These are phyloP conservation scores for Cercospora sp. DNA, from an alignment of 2,329 filamentous ascomycete species.

Conservation along the genomic window DNA sequence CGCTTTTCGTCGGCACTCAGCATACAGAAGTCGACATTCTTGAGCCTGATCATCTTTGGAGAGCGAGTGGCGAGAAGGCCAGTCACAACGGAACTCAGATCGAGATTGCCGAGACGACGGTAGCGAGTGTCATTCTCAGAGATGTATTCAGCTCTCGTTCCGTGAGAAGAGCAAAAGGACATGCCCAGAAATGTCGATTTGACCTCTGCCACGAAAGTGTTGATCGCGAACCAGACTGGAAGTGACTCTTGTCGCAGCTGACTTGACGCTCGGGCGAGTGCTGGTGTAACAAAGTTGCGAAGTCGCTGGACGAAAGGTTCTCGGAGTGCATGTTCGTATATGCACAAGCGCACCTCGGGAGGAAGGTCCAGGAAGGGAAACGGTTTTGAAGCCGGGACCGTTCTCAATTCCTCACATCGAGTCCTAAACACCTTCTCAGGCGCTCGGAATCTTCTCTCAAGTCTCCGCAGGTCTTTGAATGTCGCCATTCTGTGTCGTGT, in stretches of 20 bases:
- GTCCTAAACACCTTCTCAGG: not conserved
- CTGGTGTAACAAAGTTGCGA: conserved; percentile 5
- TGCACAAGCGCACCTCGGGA: conserved; percentile 9
- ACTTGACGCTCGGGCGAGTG: conserved; percentile 13
- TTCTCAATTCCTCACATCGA: not conserved
- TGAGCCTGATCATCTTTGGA: conserved; percentile 6
- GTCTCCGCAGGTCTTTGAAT: conserved; percentile 5
- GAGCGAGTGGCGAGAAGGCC: conserved; percentile 3
- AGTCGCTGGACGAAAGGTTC: conserved; percentile 8
- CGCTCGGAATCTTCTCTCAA: not conserved
- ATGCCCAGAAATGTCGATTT: conserved; percentile 15
- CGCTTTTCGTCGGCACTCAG: conserved; percentile 1
- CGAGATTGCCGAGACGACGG: conserved; percentile 5
- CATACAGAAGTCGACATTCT: conserved; percentile 18
- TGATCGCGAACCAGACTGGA: conserved; percentile 26
- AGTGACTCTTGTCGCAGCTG: conserved; percentile 26
- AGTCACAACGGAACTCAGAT: not conserved
- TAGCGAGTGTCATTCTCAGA: conserved; percentile 5
- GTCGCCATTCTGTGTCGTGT: not conserved
- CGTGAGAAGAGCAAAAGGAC: conserved; percentile 12
- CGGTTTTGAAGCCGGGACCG: not conserved
- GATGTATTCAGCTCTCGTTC: conserved; percentile 11
- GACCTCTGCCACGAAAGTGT: conserved; percentile 24
- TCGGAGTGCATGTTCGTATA: conserved; percentile 12
- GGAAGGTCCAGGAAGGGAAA: conserved; percentile 18